Base-by-base conservation (phyloP, 2,329 filamentous ascomycete genomes). In the Ophiostoma sp. region DNA sequence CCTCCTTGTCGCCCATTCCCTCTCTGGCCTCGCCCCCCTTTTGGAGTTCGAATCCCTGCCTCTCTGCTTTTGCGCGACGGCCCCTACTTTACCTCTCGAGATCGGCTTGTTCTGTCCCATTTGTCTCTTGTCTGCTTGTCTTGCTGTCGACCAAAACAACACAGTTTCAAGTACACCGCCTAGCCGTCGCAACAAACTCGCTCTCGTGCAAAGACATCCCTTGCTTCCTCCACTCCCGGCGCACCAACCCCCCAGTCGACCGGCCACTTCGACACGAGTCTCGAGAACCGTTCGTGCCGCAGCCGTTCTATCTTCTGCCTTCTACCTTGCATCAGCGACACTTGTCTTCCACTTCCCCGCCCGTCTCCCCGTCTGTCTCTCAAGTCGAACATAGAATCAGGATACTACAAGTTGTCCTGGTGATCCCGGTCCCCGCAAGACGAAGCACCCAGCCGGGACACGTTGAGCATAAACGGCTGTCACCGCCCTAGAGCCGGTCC, bases 401-500 rank as follows among this genome's bases (percentile, higher is more conserved):
- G 47, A 52, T 7, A 16, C 16, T 12, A 14, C 55, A 4, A 18
- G 55, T 27, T 27, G 38, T 38, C 27, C 55, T 60, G 27, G 55
- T 60, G 55, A 60, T 38, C 36, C 27, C 27, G 27, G 2, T 27
- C 27, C 16, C 38, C 38, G 58, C 58, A 7, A 62, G 38, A 36
- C 58, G 58, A 62, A 40, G 36, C 36, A n/a, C 58, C 58, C 36
- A 60, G 16, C 41, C 36, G 38, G 40, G 60, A 63, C 60, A 63
- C 40, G 11, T 18, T 63, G 42, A 42, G 40, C 60, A 63, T 41
- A 62, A 41, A 14, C 60, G 60, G 60, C 60, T 44, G 60, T 63
- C 40, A 63, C 60, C 38, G 14, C 27, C 16, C 18, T 58, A 58
- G 52, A 27, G 18, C 18, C 18, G 52, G 5, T 11, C n/a, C 55